These are phyloP conservation scores for Ophiostoma sp. DNA, from an alignment of 2,329 filamentous ascomycete species.

Conservation along the genomic window DNA sequence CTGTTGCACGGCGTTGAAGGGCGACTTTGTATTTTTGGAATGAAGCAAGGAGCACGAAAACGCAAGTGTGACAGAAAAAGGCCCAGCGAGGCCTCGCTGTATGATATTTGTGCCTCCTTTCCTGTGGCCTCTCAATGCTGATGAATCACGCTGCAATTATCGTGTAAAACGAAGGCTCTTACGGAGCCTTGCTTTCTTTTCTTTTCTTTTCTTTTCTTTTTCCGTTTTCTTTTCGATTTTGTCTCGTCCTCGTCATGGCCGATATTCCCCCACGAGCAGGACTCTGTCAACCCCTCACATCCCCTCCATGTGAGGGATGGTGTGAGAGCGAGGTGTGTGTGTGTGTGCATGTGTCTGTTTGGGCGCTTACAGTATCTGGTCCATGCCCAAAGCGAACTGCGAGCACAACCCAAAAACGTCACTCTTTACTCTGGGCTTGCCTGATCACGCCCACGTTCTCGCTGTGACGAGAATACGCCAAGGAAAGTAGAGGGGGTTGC, in stretches of 20 bases:
- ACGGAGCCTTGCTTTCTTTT: neutral
- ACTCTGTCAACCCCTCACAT: neutral
- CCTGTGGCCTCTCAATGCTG: neutral
- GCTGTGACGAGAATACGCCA: neutral
- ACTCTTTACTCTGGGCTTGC: neutral
- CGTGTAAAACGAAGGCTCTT: neutral
- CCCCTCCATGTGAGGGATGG: neutral
- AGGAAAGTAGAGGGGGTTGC: neutral
- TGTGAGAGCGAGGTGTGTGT: neutral
- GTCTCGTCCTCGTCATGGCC: neutral
- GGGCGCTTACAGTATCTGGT: slow-evolving; percentile 21
- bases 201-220: neutral
- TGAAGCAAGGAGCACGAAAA: neutral
- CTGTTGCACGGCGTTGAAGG: neutral
- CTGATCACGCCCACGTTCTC: neutral
- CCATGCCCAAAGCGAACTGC: neutral
- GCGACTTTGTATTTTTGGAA: neutral
- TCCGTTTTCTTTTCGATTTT: neutral
- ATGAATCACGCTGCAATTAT: neutral
- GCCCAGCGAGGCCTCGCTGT: neutral
- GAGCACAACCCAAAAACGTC: neutral
- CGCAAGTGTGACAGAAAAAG: neutral
- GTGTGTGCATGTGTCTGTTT: neutral
- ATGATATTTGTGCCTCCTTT: neutral
- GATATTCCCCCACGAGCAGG: neutral